These are phyloP conservation scores for Aquanectria penicillioides DNA, from an alignment of 2,329 filamentous ascomycete species.

Conservation along the genomic window DNA sequence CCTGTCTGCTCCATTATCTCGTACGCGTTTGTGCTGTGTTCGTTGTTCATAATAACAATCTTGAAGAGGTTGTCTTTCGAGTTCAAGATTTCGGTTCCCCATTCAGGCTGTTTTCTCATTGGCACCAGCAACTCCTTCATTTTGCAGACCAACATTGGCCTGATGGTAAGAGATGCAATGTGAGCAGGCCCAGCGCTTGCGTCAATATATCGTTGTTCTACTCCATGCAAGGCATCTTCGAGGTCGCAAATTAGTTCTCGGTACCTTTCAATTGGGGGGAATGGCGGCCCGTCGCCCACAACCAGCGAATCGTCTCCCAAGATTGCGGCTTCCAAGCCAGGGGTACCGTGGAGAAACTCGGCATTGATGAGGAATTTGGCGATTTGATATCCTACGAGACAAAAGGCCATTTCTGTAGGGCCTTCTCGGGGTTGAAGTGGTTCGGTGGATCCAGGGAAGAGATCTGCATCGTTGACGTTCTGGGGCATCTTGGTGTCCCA, in stretches of 20 bases:
- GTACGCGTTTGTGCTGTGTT: constrained; percentile 59
- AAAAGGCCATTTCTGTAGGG: constrained; percentile 70
- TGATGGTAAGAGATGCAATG: constrained; percentile 58
- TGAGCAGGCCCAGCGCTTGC: constrained; percentile 63
- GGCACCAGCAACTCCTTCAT: constrained; percentile 59
- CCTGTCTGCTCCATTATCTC: constrained; percentile 54
- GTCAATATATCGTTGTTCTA: constrained; percentile 63
- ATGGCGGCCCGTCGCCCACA: constrained; percentile 38
- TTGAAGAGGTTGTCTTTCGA: constrained; percentile 66
- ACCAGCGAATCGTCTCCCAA: constrained; percentile 52
- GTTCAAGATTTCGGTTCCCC: constrained; percentile 59
- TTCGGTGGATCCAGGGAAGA: constrained; percentile 63
- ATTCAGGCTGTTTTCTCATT: constrained; percentile 58
- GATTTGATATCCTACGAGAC: constrained; percentile 61
- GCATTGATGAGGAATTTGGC: constrained; percentile 59
- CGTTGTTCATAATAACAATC: constrained; percentile 59
- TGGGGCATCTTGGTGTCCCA: constrained; percentile 67
- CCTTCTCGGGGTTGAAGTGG: constrained; percentile 63
- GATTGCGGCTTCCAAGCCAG: constrained; percentile 61
- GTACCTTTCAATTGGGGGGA: constrained; percentile 53
- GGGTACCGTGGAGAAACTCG: constrained; percentile 52
- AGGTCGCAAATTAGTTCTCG: constrained; percentile 54
- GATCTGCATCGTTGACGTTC: constrained; percentile 69
- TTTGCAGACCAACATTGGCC: constrained; percentile 60
- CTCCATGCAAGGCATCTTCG: constrained; percentile 53